Percentiles rank a stretch among this genome's conserved stretches.
phyloP scores from a whole-genome alignment of 208 protist species.

The Leptomonas seymouri region DNA sequence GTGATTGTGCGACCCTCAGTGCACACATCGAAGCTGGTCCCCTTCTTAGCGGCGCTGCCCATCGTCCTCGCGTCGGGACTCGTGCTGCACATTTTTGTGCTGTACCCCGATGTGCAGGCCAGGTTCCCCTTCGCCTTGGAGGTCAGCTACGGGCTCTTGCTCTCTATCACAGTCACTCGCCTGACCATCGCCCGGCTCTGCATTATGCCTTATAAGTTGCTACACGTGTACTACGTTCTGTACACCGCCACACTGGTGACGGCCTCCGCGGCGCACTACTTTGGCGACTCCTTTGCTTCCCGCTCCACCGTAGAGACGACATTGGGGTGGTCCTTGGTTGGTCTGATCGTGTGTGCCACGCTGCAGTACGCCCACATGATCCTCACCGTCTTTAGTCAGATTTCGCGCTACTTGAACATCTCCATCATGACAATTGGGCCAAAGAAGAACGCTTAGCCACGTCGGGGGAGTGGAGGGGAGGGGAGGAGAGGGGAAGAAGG shows the following conservation, averaged over 20 bases:
- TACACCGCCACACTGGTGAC: constrained; percentile 34
- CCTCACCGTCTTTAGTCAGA: constrained; percentile 60
- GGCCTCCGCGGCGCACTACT: constrained; percentile 38
- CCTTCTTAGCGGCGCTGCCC: constrained; percentile 49
- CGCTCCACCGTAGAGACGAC: constrained; percentile 21
- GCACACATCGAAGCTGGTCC: constrained; percentile 32
- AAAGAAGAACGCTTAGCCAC: constrained; percentile 42
- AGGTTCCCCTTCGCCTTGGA: constrained; percentile 75
- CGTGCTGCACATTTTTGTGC: constrained; percentile 47
- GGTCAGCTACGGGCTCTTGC: constrained; percentile 74
- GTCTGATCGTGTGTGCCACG: constrained; percentile 44
- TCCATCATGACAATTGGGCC: constrained; percentile 64
- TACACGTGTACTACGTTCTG: constrained; percentile 47
- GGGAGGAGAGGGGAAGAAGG: neutral
- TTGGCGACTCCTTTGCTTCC: constrained; percentile 6
- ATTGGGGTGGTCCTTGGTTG: constrained; percentile 49
- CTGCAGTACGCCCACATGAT: constrained; percentile 77
- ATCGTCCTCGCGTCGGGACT: constrained; percentile 48
- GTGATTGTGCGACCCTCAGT: constrained; percentile 35
- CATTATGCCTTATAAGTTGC: constrained; percentile 62
- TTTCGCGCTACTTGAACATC: constrained; percentile 56
- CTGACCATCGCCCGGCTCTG: constrained; percentile 83
- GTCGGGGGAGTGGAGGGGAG: neutral
- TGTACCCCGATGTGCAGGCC: constrained; percentile 48
- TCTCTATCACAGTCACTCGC: constrained; percentile 72